Base-by-base conservation (phyloP, 179 eudicot species). In the Monotropa hypopitys region DNA sequence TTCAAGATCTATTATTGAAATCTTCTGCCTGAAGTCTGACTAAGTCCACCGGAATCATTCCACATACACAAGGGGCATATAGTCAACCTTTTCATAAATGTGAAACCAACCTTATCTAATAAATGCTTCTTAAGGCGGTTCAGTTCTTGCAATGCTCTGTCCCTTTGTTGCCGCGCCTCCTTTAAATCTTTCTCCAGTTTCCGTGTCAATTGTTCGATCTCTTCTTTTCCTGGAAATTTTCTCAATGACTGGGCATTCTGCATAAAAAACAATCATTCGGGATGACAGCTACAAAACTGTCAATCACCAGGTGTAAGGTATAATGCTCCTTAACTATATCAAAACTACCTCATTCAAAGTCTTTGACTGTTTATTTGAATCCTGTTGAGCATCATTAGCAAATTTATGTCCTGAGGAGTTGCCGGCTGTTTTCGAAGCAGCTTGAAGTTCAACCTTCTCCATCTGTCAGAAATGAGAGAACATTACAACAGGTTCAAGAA, bases 81-180 rank as follows among this genome's bases (percentile, higher is more conserved):
- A 33, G 45, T 76, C 59, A 49, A 62, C 72, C 59, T 32, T 32
- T 45, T n/a, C 18, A 12, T 23, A 26, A 16, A 45, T 46, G 30
- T 18, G 45, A 76, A 75, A 45, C 69, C 32, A 74, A 95, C 99
- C 99, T 95, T 93, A 70, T 95, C 96, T 69, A 95, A 81, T 75
- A 95, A 89, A 82, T 95, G 99, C 84, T 95, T 92, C 88, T 95
- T 95, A 47, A 95, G 96, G 73, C 99, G 95, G 76, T 89, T 86
- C 70, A 95, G 89, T 84, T 93, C 82, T 77, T 91, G 95, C 65
- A 85, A 78, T 78, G 97, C 92, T 84, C 90, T 95, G 78, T 93
- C 98, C 88, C 84, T 91, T 79, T 86, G 87, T 76, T 75, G 88
- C 30, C 85, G 66, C 16, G 92, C 76, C 76, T 86, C 96, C 81